phyloP scores from a whole-genome alignment of 106 monocot genomes.

The Narthecium ossifragum region DNA sequence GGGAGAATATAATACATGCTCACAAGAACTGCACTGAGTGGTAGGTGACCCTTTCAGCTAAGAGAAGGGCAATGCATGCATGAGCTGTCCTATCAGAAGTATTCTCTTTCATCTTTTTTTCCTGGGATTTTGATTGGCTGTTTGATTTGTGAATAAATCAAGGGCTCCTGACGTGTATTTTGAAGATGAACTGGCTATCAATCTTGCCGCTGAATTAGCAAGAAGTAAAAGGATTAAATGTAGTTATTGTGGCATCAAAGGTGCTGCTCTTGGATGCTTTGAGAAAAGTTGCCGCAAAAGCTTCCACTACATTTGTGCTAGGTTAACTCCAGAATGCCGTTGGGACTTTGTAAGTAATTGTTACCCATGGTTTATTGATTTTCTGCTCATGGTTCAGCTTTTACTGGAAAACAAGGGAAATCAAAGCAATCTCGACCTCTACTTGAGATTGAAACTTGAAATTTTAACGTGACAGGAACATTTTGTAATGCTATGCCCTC shows the following conservation, averaged over 20 bases:
- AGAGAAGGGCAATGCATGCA: not conserved
- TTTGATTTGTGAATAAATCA: conserved; percentile 6
- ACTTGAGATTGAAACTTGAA: not conserved
- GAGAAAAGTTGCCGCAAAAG: conserved; percentile 87
- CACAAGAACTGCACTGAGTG: conserved; percentile 93
- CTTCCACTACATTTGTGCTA: conserved; percentile 94
- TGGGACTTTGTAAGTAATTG: conserved; percentile 75
- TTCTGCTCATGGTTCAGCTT: not conserved
- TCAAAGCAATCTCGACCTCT: too few relatives aligned
- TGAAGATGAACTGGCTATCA: conserved; percentile 61
- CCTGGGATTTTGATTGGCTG: too few relatives aligned
- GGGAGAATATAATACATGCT: conserved; percentile 53
- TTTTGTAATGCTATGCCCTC: conserved; percentile 94
- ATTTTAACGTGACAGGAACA: conserved; percentile 54
- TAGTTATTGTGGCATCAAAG: conserved; percentile 77
- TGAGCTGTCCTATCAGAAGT: not conserved
- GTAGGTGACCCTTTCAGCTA: conserved; percentile 21
- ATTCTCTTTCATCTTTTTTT: not conserved
- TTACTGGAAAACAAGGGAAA: not conserved
- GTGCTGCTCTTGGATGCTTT: conserved; percentile 92
- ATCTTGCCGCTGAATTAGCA: conserved; percentile 64
- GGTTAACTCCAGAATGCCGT: conserved; percentile 63
- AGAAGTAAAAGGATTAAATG: conserved; percentile 92
- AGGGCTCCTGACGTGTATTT: conserved; percentile 99
- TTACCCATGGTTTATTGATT: not conserved